Percentiles rank a stretch among this genome's conserved stretches.
Conservation (phyloP, 2,329 filamentous ascomycete species). For the Phyllosticta citribraziliensis region DNA sequence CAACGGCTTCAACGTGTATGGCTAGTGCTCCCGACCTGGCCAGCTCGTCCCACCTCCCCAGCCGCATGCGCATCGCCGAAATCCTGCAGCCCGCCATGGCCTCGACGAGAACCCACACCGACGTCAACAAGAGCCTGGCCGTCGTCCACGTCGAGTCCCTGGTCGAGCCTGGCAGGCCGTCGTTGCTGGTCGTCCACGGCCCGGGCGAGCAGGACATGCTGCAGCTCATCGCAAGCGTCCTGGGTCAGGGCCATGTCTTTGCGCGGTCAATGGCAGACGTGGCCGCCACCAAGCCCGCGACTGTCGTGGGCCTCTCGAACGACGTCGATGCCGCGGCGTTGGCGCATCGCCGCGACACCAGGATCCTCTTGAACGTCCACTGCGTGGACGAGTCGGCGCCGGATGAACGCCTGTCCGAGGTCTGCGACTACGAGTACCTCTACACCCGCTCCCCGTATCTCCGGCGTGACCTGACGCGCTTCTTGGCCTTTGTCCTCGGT, state of each 20-base stretch:
- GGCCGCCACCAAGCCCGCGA: slow-evolving; percentile 45
- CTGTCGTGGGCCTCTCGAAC: slow-evolving; percentile 49
- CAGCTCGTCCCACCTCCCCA: background rate
- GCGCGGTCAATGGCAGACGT: slow-evolving; percentile 47
- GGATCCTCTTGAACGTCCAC: slow-evolving; percentile 67
- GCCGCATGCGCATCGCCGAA: slow-evolving; percentile 11
- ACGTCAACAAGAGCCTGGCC: slow-evolving; percentile 22
- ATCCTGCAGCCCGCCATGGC: slow-evolving; percentile 22
- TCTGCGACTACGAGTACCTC: slow-evolving; percentile 78
- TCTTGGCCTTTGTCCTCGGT: slow-evolving; percentile 68
- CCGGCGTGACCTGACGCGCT: slow-evolving; percentile 66
- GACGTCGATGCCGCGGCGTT: background rate
- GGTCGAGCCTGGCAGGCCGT: slow-evolving; percentile 22
- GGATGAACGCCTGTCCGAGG: slow-evolving; percentile 52
- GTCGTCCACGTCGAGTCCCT: slow-evolving; percentile 27
- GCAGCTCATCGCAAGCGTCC: slow-evolving; percentile 64
- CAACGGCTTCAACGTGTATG: slow-evolving; percentile 34
- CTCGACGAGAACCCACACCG: slow-evolving; percentile 24
- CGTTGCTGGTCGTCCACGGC: slow-evolving; percentile 53
- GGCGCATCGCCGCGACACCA: slow-evolving; percentile 32
- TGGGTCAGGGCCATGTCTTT: slow-evolving; percentile 62
- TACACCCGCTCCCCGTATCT: slow-evolving; percentile 66
- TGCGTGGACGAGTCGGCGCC: slow-evolving; percentile 54
- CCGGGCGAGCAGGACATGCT: slow-evolving; percentile 65
- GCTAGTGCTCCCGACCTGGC: slow-evolving; percentile 17